phyloP scores from a whole-genome alignment of 2,329 filamentous ascomycete species.

The Aspergillus udagawae region DNA sequence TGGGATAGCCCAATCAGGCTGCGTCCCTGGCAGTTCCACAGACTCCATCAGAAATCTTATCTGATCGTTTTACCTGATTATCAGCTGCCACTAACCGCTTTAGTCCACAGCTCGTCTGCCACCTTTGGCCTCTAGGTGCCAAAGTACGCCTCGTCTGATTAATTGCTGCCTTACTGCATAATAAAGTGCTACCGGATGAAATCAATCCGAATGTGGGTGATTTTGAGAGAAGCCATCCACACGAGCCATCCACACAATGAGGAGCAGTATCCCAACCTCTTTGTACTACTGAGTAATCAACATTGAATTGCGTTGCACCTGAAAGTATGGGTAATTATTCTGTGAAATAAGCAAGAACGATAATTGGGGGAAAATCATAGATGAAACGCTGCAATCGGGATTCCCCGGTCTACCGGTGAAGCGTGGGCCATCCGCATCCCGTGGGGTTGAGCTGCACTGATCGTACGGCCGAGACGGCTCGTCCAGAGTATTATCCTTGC shows the following conservation, averaged over 20 bases:
- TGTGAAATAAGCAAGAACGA: neutral
- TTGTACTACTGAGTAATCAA: neutral
- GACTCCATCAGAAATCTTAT: neutral
- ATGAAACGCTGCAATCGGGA: neutral
- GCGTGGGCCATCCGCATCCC: constrained; percentile 8
- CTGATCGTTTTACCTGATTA: neutral
- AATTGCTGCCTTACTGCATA: neutral
- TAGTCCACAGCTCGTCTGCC: neutral
- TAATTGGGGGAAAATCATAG: neutral
- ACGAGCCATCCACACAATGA: no score
- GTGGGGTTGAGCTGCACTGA: neutral
- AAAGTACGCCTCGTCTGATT: neutral
- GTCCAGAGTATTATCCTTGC: neutral
- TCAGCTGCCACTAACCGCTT: neutral
- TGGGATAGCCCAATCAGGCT: neutral
- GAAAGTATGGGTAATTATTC: neutral
- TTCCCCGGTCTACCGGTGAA: neutral
- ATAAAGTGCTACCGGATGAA: neutral
- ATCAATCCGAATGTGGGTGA: neutral
- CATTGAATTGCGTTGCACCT: no score
- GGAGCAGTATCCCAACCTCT: neutral
- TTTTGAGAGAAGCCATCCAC: no score
- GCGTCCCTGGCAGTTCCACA: neutral
- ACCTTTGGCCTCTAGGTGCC: neutral
- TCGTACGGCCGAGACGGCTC: neutral